Base-by-base conservation (phyloP, 1,139 yeast genomes). In the Yamadazyma pseudoaaseri region DNA sequence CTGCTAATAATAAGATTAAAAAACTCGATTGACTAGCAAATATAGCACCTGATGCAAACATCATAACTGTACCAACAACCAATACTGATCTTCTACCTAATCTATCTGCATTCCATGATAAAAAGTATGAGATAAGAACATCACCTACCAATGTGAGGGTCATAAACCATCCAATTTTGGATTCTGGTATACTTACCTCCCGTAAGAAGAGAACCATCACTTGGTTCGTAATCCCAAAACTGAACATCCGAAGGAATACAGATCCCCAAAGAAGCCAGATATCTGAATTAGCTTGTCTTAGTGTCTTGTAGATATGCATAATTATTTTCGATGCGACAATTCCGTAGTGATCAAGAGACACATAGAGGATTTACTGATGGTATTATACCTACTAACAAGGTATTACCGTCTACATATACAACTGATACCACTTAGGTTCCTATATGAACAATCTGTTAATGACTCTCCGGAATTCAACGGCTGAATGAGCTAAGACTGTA, bases 221-320 rank as follows among this genome's bases (percentile, higher is more conserved):
- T 60, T 87, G 90, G 48, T 87, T 86, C 9, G 94, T 82, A 40
- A 84, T 65, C 3, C 96, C 96, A 55, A 81, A 89, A 2, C 94
- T 82, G 39, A 80, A 63, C 76, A 86, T 72, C 16, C 96, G 68
- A 20, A 84, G 62, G 46, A 85, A 81, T 11, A 84, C 85, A 8
- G 90, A 81, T 6, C 64, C 58, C 79, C 94, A 79, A 28, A 89
- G 70, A 18, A 86, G 55, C 44, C 78, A 67, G 20, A 81, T 77
- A 54, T 89, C 96, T 4, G 44, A 31, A 10, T 65, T 50, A 6
- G 67, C 54, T 37, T 56, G 60, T 10, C 24, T 35, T 8, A 62
- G 35, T 2, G 67, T 51, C 26, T 45, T 32, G 26, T 22, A 16
- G 7, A 36, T 20, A 22, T 37, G 39, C 39, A 36, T 36, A 12